phyloP scores from a whole-genome alignment of 805 yeast species.

The Maudiozyma barnettii region DNA sequence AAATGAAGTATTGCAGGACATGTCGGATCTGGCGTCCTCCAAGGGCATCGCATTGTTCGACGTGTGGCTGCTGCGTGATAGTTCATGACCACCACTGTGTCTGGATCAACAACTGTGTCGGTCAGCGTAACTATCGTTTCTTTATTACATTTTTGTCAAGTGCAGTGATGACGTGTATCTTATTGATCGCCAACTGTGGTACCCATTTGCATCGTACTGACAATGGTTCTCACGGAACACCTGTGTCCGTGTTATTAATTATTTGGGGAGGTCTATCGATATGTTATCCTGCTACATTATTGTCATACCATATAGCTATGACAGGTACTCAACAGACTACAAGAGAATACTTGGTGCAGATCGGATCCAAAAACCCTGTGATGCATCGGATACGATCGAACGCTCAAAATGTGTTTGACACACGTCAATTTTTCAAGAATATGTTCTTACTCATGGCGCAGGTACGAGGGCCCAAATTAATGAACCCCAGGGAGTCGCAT shows the following conservation, averaged over 20 bases:
- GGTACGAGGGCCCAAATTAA: slow-evolving; percentile 32
- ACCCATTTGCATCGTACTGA: slow-evolving; percentile 14
- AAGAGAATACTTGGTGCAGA: slow-evolving; percentile 53
- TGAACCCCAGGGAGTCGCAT: slow-evolving; percentile 26
- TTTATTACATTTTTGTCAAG: slow-evolving; percentile 44
- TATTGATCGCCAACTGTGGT: slow-evolving; percentile 17
- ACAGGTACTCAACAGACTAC: slow-evolving; percentile 57
- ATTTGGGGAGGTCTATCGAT: slow-evolving; percentile 38
- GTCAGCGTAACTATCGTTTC: slow-evolving; percentile 58
- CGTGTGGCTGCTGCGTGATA: slow-evolving; percentile 55
- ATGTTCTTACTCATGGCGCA: slow-evolving; percentile 27
- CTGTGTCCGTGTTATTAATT: slow-evolving; percentile 43
- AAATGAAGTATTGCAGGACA: slow-evolving; percentile 51
- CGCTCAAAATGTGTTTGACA: slow-evolving; percentile 32
- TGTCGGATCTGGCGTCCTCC: slow-evolving; percentile 74
- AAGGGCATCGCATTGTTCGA: slow-evolving; percentile 63
- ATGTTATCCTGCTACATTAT: slow-evolving; percentile 48
- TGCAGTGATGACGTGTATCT: slow-evolving; percentile 25
- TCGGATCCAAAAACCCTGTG: slow-evolving; percentile 30
- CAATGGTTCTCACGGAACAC: slow-evolving; percentile 13
- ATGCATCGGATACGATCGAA: slow-evolving; percentile 15
- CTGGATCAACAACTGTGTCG: slow-evolving; percentile 69
- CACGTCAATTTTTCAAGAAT: slow-evolving; percentile 26
- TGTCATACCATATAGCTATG: slow-evolving; percentile 45
- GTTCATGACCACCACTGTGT: slow-evolving; percentile 63